Percentiles rank a stretch among this genome's conserved stretches.
phyloP scores from a whole-genome alignment of 768 basidiomycete species.

The Tubosaeta sp. region DNA sequence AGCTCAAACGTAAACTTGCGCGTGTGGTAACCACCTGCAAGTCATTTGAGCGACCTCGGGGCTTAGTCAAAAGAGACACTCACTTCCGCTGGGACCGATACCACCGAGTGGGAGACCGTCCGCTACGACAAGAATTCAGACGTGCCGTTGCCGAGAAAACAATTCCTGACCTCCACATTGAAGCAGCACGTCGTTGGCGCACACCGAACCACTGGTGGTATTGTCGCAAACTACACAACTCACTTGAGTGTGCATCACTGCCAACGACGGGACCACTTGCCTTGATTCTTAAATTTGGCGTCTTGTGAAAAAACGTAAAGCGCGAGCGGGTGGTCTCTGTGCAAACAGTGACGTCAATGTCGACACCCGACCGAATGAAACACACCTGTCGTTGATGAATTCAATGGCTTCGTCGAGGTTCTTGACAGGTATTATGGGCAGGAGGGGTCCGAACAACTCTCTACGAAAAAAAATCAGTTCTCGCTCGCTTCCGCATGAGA shows the following conservation, averaged over 20 bases:
- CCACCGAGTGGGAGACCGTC: constrained; percentile 74
- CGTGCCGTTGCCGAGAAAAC: neutral
- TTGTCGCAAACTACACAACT: constrained; percentile 51
- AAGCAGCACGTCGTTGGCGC: constrained; percentile 69
- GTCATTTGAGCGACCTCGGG: neutral
- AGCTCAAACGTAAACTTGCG: constrained; percentile 73
- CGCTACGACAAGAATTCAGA: constrained; percentile 27
- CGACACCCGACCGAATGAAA: neutral
- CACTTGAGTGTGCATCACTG: neutral
- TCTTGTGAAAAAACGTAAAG: constrained; percentile 75
- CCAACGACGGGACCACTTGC: constrained; percentile 30
- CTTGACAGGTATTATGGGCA: constrained; percentile 73
- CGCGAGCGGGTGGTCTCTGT: constrained; percentile 68
- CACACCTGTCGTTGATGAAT: constrained; percentile 57
- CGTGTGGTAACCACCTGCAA: constrained; percentile 60
- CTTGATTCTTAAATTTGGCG: constrained; percentile 53
- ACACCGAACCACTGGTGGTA: constrained; percentile 66
- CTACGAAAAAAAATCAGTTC: constrained; percentile 32
- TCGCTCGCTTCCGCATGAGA: neutral
- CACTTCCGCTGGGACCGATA: constrained; percentile 68
- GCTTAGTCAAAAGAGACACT: constrained; percentile 21
- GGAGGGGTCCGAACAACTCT: constrained; percentile 80
- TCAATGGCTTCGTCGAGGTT: constrained; percentile 66
- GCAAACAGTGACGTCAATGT: neutral
- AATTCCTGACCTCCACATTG: constrained; percentile 47